A percentile compares a stretch with the other conserved stretches of the same genome.
Conservation (phyloP, 2,329 filamentous ascomycete species). For the Orbilia blumenaviensis region DNA sequence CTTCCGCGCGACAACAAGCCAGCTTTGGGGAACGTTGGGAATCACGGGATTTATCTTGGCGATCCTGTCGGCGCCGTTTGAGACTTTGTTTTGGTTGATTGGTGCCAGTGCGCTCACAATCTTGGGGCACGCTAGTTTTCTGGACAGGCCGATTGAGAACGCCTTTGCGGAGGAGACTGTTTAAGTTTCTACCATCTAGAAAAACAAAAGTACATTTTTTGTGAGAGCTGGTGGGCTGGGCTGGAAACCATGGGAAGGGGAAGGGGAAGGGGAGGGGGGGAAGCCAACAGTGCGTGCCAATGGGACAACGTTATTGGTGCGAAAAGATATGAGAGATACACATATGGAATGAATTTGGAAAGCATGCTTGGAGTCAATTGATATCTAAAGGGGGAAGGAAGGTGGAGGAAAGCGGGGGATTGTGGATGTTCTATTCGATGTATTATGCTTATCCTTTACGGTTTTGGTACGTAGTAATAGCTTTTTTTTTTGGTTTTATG, state of each 20-base stretch:
- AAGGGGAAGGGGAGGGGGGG: background rate
- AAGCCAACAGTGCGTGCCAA: background rate
- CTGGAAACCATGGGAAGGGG: background rate
- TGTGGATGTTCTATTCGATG: conserved; percentile 24
- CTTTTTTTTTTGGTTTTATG: too few species aligned
- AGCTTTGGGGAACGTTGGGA: conserved; percentile 90
- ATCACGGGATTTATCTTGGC: conserved; percentile 84
- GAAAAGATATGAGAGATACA: background rate
- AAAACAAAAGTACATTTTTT: background rate
- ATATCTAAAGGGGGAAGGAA: background rate
- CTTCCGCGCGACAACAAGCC: conserved; percentile 83
- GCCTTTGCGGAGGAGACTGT: conserved; percentile 99
- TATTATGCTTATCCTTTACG: conserved; percentile 17
- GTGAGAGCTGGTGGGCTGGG: too few species aligned
- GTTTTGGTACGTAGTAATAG: conserved; percentile 2
- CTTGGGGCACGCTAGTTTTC: conserved; percentile 89
- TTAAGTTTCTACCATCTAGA: too few species aligned
- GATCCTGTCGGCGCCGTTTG: conserved; percentile 83
- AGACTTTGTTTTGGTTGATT: conserved; percentile 91
- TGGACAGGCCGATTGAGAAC: conserved; percentile 99
- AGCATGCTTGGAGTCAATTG: background rate
- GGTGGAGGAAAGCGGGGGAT: background rate
- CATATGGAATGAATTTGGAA: background rate
- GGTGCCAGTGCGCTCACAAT: conserved; percentile 94
- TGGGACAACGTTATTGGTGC: conserved; percentile 5